Evolutionary conservation across 352 stramenopile species (phyloP), one percentile per base, ranked within the genome.

Genomic region (Blastocystis sp.): DNA sequence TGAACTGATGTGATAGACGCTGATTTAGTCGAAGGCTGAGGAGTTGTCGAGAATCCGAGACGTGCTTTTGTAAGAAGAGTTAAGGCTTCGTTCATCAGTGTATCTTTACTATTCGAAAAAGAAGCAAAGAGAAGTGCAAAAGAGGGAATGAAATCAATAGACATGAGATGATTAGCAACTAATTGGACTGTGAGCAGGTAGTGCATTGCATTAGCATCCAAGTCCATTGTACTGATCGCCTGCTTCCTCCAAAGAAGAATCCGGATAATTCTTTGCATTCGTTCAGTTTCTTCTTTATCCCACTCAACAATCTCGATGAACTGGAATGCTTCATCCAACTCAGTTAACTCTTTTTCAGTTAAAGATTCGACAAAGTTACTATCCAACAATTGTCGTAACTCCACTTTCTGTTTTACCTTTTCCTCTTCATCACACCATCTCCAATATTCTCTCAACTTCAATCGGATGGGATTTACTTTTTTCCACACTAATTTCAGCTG

Each of bases 61-160:
- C 50, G 50, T n/a, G 50, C 50, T 59, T 59, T 59, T 59, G 50
- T n/a, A 13, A 59, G 20, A n/a, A 59, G 13, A 13, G 50, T 53
- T 3, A 78, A 45, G 4, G 73, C 45, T 65, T 85, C 73, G n/a
- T 65, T 66, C 50, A 69, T 45, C 9, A 85, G 20, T 6, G 73
- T 53, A n/a, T 85, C 73, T n/a, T 85, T 85, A 16, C 47, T 68
- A 37, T 85, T 65, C 3, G 73, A 85, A 30, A 85, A 26, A 24
- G 43, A 85, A 16, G 50, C 73, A 11, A 39, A 26, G 3, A 85
- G 50, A 64, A 85, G 9, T 9, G 53, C 73, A 39, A 55, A 85
- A 47, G 50, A 85, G 16, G 43, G 55, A 11, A 85, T 53, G 0
- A 55, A 85, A 13, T 20, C 50, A 16, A 45, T 16, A 7, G 66